These are phyloP conservation scores for Wickerhamomyces canadensis DNA, from an alignment of 805 yeast genomes.

Conservation along the genomic window DNA sequence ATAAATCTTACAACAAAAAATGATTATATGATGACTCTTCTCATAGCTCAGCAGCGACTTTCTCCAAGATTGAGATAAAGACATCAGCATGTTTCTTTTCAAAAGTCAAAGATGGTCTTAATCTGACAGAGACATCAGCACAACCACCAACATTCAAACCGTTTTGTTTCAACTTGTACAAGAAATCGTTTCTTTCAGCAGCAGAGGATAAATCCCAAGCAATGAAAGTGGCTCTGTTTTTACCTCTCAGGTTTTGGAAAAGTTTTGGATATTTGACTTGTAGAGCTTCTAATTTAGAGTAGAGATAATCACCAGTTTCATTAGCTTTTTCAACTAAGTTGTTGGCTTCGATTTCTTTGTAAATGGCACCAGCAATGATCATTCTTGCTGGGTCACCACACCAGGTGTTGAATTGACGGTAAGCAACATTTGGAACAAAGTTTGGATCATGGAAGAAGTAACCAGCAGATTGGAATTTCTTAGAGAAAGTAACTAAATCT, in stretches of 20 bases:
- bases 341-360: slow-evolving; percentile 55
- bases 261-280: slow-evolving; percentile 48
- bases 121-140: slow-evolving; percentile 71
- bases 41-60: slow-evolving; percentile 24
- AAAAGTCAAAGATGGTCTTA: slow-evolving; percentile 75
- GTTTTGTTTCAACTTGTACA: slow-evolving; percentile 48
- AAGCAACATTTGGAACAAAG: slow-evolving; percentile 68
- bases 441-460: slow-evolving; percentile 74
- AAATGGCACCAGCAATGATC: slow-evolving; percentile 69
- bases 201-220: slow-evolving; percentile 67
- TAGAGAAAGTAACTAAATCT: slow-evolving; percentile 81
- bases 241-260: slow-evolving; percentile 61
- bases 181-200: slow-evolving; percentile 55
- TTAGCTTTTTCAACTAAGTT: slow-evolving; percentile 51
- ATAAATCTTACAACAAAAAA: too few species aligned
- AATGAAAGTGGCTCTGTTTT: slow-evolving; percentile 69
- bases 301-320: slow-evolving; percentile 65
- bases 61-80: slow-evolving; percentile 41
- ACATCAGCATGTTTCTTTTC: slow-evolving; percentile 78
- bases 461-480: slow-evolving; percentile 88
- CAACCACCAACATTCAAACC: slow-evolving; percentile 87
- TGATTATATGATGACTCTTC: too few species aligned
- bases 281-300: slow-evolving; percentile 45
- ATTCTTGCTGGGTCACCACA: slow-evolving; percentile 87
- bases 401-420: slow-evolving; percentile 92